Base-by-base conservation (phyloP, 2,329 filamentous ascomycete species). In the Colletotrichum sojae region DNA sequence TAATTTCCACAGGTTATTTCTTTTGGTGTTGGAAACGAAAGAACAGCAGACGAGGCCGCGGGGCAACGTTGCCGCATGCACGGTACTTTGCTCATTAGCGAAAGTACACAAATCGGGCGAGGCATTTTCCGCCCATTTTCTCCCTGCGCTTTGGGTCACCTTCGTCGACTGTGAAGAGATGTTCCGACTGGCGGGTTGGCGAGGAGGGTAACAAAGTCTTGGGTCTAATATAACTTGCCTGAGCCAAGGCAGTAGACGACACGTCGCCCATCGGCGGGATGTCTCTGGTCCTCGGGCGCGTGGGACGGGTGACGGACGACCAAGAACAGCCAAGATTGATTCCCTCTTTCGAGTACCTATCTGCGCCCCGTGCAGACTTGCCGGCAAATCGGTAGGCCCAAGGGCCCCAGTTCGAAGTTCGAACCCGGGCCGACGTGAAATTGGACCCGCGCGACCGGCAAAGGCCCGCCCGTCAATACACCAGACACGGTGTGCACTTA, bases 1-100 rank as follows among this genome's bases (percentile, higher is more conserved):
- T 58, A 64, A 68, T 69, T 59, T 68, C 65, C 65, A 65, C 61
- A 43, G 13, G 8, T 43, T n/a, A n/a, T 43, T 43, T n/a, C 13
- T 43, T 43, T 43, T 43, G 10, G 13, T 43, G 10, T 10, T 36
- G 31, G 13, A 45, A 25, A 46, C 25, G 18, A 48, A 46, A 62
- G 15, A 43, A 43, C 13, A 43, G 40, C 40, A 43, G 40, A 43
- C 27, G 46, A 16, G 31, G 53, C 61, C 27, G 53, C 61, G 43
- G 40, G 13, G n/a, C 27, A 43, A 40, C 31, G 20, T 20, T 45
- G 40, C 36, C 9, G 15, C 13, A 18, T 20, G 39, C 54, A 49
- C 16, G 45, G 46, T 64, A 18, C 53, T 51, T 58, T 39, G 20
- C 52, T 25, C 27, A 57, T 49, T 31, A 49, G 10, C 22, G 15